Conservation (phyloP, 2,329 filamentous ascomycete genomes). For the Alternaria gansuensis region DNA sequence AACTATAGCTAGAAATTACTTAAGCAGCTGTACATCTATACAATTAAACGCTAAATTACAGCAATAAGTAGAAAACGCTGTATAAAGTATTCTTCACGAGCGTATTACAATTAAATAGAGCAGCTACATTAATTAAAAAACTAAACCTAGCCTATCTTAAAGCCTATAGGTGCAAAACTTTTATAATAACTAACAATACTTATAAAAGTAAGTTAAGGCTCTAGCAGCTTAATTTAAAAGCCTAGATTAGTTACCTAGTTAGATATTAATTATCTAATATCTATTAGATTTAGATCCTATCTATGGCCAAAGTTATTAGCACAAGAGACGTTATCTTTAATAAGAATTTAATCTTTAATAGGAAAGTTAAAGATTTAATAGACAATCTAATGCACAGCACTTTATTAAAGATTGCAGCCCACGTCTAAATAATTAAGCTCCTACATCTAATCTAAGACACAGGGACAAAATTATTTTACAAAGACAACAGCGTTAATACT, state of each 20-base stretch:
- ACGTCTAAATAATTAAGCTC: slow-evolving; percentile 6
- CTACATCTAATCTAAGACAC: background rate
- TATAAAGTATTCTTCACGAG: slow-evolving; percentile 19
- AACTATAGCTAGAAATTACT: slow-evolving; percentile 14
- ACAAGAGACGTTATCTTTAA: slow-evolving; percentile 15
- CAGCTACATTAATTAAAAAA: too few relatives aligned
- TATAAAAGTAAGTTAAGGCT: slow-evolving; percentile 4
- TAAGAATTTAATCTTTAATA: slow-evolving; percentile 13
- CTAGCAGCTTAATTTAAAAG: slow-evolving; percentile 13
- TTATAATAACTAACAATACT: slow-evolving; percentile 11
- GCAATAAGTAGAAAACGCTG: slow-evolving; percentile 14
- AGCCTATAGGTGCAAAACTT: slow-evolving; percentile 20
- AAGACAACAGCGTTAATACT: too few relatives aligned
- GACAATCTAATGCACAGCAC: slow-evolving; percentile 20
- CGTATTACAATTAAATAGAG: background rate
- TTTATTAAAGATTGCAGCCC: slow-evolving; percentile 12
- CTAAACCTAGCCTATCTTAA: slow-evolving; percentile 14
- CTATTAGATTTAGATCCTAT: slow-evolving; percentile 13
- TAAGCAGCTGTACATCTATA: slow-evolving; percentile 19
- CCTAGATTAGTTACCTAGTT: slow-evolving; percentile 18
- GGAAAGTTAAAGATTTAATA: slow-evolving; percentile 18
- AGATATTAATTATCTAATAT: slow-evolving; percentile 17
- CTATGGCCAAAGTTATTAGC: slow-evolving; percentile 14
- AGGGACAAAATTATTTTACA: slow-evolving; percentile 6
- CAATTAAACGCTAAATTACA: slow-evolving; percentile 16